Conservation (phyloP, 192 early-diverging fungal genomes). For the Coemansia biformis region DNA sequence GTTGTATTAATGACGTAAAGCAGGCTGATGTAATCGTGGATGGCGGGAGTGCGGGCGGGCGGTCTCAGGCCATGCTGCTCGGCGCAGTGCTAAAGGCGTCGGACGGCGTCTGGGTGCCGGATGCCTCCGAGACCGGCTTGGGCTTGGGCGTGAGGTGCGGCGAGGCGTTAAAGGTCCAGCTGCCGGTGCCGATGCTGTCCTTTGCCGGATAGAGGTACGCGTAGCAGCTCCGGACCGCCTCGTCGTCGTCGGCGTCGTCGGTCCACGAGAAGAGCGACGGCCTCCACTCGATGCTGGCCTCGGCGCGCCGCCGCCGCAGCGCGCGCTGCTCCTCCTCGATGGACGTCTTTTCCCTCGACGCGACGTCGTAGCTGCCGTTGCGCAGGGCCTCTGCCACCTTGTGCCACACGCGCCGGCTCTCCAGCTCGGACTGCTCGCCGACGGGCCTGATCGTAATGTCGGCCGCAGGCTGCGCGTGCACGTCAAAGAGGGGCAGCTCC, state of each 20-base stretch:
- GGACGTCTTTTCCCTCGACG: conserved; percentile 62
- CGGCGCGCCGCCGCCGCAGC: conserved; percentile 57
- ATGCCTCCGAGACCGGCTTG: conserved; percentile 8
- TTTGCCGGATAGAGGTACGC: conserved; percentile 37
- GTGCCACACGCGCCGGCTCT: conserved; percentile 67
- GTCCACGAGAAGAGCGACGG: conserved; percentile 51
- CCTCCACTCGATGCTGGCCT: conserved; percentile 52
- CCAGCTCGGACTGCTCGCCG: conserved; percentile 56
- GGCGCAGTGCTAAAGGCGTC: conserved; percentile 45
- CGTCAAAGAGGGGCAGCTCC: conserved; percentile 57
- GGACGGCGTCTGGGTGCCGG: conserved; percentile 44
- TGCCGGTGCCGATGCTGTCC: conserved; percentile 42
- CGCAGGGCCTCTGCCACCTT: conserved; percentile 62
- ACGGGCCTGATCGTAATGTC: conserved; percentile 56
- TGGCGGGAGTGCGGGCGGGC: too few relatives aligned
- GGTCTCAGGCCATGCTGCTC: conserved; percentile 32
- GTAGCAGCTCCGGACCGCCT: conserved; percentile 32
- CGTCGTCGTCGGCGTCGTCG: conserved; percentile 33
- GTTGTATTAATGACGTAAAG: too few relatives aligned
- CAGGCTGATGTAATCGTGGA: too few relatives aligned
- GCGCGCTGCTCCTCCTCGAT: conserved; percentile 66
- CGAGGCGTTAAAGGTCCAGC: conserved; percentile 42
- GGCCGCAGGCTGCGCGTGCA: conserved; percentile 46
- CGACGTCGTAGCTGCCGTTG: conserved; percentile 61
- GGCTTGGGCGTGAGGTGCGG: conserved; percentile 12